Conservation (phyloP, 139 green algal species). For the Chlorella sorokiniana region DNA sequence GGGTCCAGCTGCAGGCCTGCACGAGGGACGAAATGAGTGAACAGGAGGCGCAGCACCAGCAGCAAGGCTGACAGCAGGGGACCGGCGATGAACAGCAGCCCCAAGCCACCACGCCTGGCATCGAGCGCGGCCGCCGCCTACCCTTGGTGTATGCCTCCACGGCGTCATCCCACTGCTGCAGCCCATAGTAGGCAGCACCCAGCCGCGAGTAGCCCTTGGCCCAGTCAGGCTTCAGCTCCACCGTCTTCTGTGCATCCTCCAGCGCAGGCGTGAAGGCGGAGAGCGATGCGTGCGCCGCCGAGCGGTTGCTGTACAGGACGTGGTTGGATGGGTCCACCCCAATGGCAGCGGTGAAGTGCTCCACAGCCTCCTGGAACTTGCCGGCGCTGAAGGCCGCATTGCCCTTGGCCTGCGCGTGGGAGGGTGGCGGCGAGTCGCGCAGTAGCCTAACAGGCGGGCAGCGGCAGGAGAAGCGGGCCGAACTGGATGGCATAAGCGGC, state of each 20-base stretch:
- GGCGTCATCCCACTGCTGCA: constrained; percentile 76
- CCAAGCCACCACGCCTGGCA: not conserved
- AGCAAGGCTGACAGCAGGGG: not conserved
- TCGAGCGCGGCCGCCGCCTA: not conserved
- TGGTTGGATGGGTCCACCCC: constrained; percentile 87
- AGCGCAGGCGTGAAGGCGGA: constrained; percentile 84
- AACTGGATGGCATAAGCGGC: not conserved
- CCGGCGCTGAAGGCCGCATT: constrained; percentile 90
- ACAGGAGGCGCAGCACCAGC: not conserved
- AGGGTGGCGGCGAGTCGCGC: not conserved
- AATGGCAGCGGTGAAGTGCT: constrained; percentile 86
- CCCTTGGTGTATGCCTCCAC: constrained; percentile 79
- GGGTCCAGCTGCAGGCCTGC: constrained; percentile 83
- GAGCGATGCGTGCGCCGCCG: constrained; percentile 82
- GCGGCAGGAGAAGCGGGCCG: not conserved
- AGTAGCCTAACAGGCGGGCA: too few relatives aligned
- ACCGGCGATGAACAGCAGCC: not conserved
- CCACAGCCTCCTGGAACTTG: constrained; percentile 83
- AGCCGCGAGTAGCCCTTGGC: constrained; percentile 94
- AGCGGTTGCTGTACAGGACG: constrained; percentile 96
- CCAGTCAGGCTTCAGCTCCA: constrained; percentile 91
- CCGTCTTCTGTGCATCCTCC: constrained; percentile 81
- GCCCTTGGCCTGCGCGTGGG: constrained; percentile 60
- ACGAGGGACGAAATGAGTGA: not conserved
- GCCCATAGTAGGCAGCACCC: constrained; percentile 81